Evolutionary conservation across 2,329 filamentous ascomycete species (phyloP).

Genomic region (Hypoxylon sp.): DNA sequence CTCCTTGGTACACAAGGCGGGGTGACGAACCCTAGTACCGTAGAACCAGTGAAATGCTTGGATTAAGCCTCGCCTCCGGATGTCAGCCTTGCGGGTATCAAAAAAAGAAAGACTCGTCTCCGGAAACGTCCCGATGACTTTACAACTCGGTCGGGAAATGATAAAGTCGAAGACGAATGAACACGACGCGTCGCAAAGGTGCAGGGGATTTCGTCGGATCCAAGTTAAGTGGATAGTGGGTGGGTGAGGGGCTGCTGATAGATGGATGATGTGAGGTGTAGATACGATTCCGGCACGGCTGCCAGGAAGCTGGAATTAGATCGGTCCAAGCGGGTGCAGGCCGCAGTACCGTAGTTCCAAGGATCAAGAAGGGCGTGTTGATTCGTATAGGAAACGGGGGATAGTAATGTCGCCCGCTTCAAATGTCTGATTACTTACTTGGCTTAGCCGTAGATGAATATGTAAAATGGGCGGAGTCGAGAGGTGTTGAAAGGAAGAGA

Average conservation of each 20-base stretch:
- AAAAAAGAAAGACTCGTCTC: constrained; percentile 36
- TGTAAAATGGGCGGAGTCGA: constrained; percentile 33
- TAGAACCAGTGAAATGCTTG: constrained; percentile 30
- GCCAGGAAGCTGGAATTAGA: constrained; percentile 47
- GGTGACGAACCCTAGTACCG: constrained; percentile 25
- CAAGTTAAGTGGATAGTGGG: constrained; percentile 27
- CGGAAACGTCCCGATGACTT: constrained; percentile 30
- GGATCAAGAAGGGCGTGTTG: constrained; percentile 27
- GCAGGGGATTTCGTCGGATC: constrained; percentile 16
- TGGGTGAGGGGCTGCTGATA: constrained; percentile 36
- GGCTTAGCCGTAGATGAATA: constrained; percentile 29
- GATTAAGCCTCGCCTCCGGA: constrained; percentile 46
- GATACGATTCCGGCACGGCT: constrained; percentile 44
- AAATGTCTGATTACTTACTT: constrained; percentile 20
- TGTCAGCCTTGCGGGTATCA: constrained; percentile 50
- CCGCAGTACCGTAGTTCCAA: constrained; percentile 51
- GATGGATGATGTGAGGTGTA: constrained; percentile 43
- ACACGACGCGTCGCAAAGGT: constrained; percentile 23
- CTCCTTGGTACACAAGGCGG: constrained; percentile 42
- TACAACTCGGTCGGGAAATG: constrained; percentile 11
- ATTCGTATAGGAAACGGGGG: constrained; percentile 9
- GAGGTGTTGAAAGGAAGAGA: constrained; percentile 35
- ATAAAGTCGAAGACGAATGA: constrained; percentile 1
- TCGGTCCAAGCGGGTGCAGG: constrained; percentile 53
- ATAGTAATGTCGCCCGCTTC: constrained; percentile 15